phyloP scores from a whole-genome alignment of 306 rosid genomes.

The Glycine latifolia region DNA sequence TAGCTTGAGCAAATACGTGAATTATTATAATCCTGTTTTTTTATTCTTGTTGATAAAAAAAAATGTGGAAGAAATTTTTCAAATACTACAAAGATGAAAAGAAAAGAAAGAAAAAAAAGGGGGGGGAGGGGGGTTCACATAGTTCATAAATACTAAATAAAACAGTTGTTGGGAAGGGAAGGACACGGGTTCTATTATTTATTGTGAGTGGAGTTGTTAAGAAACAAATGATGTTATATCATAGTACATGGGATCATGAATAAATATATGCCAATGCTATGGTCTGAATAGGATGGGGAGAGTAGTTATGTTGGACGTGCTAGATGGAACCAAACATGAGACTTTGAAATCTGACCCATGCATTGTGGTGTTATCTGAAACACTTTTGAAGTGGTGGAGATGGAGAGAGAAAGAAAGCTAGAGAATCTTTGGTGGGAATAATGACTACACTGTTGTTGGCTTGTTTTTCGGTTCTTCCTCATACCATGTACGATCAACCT shows the following conservation, averaged over 20 bases:
- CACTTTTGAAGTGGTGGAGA: slow-evolving; percentile 47
- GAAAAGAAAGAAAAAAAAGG: not conserved
- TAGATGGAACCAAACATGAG: slow-evolving; percentile 58
- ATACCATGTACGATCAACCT: slow-evolving; percentile 35
- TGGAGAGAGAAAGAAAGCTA: slow-evolving; percentile 29
- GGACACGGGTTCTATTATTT: slow-evolving; percentile 48
- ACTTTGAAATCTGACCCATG: slow-evolving; percentile 59
- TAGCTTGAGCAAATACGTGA: too few relatives aligned
- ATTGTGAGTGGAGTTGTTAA: slow-evolving; percentile 55
- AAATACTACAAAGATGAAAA: not conserved
- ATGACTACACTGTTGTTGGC: slow-evolving; percentile 39
- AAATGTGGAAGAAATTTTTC: not conserved
- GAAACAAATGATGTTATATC: slow-evolving; percentile 48
- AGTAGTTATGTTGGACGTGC: slow-evolving; percentile 50
- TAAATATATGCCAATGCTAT: slow-evolving; percentile 10
- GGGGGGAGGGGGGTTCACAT: not conserved
- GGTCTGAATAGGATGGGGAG: slow-evolving; percentile 38
- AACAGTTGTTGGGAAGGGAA: slow-evolving; percentile 42
- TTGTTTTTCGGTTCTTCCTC: slow-evolving; percentile 46
- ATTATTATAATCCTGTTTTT: too few relatives aligned
- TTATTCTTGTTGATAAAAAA: too few relatives aligned
- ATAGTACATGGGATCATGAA: slow-evolving; percentile 42
- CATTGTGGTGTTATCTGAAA: slow-evolving; percentile 57
- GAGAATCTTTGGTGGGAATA: slow-evolving; percentile 60
- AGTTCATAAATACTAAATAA: slow-evolving; percentile 30